Base-by-base conservation (phyloP, 2,329 filamentous ascomycete species). In the Claviceps humidiphila region DNA sequence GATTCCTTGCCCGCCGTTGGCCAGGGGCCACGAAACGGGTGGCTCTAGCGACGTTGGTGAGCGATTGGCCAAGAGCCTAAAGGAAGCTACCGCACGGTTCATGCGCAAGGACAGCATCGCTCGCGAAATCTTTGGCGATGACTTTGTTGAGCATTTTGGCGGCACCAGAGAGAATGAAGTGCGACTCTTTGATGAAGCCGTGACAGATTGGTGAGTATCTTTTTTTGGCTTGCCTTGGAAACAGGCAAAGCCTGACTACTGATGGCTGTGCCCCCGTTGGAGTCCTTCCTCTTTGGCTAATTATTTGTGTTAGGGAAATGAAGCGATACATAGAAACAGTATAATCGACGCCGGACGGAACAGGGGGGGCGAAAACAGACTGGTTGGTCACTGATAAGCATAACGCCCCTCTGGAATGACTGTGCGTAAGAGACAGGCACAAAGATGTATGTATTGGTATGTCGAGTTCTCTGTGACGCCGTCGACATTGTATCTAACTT, bases 101-200 rank as follows among this genome's bases (percentile, higher is more conserved):
- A 84, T 78, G 72, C 73, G 80, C 34, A 78, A 82, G 60, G 87
- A 79, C 1, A 97, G 91, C 65, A 76, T 97, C 16, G 93, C 93
- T n/a, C 77, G 93, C 53, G 87, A 97, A 65, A 87, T 95, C 0
- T 87, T 98, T 68, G 93, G 93, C 0, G 86, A 97, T 66, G 87
- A 85, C 8, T 98, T 98, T 69, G 93, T 98, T 3, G 90, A 97
- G 16, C 93, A 97, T 67, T 98, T 84, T 71, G 88, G 84, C 13
- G 93, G 93, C 16, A 95, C 91, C 17, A 79, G 93, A 57, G 85
- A 95, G 66, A 90, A 98, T 68, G 93, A 98, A 70, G 78, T 93
- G 54, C 74, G 87, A 55, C 70, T 95, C 20, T 98, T 87, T 85
- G 90, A 97, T 61, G 91, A 97, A 67, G 90, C 90, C 2, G 91